phyloP scores from a whole-genome alignment of 108 stramenopile species.

The Stephanodiscus minutulus region DNA sequence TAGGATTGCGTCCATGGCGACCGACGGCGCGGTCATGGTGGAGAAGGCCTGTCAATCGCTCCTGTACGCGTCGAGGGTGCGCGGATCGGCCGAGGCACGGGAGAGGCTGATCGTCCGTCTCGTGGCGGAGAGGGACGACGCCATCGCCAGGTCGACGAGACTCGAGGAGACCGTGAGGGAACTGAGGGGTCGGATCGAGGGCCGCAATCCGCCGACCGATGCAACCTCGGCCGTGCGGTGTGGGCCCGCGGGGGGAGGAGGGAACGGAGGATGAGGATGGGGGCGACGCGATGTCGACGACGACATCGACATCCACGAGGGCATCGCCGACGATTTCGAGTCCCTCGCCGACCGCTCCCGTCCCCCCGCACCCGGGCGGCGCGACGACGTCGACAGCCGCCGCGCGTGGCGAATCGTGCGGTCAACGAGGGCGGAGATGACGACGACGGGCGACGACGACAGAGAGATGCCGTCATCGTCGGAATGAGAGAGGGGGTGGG shows the following conservation, averaged over 20 bases:
- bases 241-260: not conserved
- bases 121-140: conserved; percentile 1
- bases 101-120: not conserved
- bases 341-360: no score
- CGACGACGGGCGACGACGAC: no score
- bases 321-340: no score
- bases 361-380: no score
- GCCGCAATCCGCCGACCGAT: not conserved
- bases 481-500: no score
- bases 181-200: not conserved
- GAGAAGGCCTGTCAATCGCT: not conserved
- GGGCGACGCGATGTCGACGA: not conserved
- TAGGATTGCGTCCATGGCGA: not conserved
- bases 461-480: no score
- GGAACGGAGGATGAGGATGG: not conserved
- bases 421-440: no score
- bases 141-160: not conserved
- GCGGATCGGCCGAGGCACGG: not conserved
- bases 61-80: not conserved
- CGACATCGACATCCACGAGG: no score
- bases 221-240: no score
- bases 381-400: no score
- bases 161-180: not conserved
- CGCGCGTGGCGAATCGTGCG: no score
- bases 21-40: not conserved